Evolutionary conservation across 345 rosid genomes (phyloP).

Genomic region (Salix purpurea): DNA sequence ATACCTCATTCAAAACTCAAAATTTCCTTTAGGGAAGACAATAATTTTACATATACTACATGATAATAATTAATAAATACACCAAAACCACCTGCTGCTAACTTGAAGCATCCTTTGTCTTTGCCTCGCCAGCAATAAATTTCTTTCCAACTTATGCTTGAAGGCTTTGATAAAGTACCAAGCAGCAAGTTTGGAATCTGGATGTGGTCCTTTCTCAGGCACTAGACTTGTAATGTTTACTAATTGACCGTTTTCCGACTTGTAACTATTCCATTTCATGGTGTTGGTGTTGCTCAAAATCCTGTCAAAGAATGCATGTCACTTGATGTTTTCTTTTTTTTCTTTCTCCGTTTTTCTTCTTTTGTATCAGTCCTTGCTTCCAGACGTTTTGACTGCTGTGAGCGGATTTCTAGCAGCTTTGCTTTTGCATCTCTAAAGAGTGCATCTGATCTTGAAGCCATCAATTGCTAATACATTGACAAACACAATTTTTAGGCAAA

Average conservation of each 20-base stretch:
- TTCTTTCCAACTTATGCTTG: background rate
- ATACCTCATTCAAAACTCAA: background rate
- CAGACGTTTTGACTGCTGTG: slow-evolving; percentile 24
- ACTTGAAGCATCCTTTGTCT: background rate
- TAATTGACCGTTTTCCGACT: background rate
- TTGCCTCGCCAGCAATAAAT: background rate
- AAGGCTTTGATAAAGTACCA: background rate
- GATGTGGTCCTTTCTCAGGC: background rate
- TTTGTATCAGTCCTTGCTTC: slow-evolving; percentile 17
- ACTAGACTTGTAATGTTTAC: background rate
- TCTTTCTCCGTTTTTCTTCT: slow-evolving; percentile 24
- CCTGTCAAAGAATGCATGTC: slow-evolving; percentile 3
- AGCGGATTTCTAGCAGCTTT: slow-evolving; percentile 41
- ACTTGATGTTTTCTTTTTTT: slow-evolving; percentile 16
- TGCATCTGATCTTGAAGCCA: slow-evolving; percentile 85
- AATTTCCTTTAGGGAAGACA: background rate
- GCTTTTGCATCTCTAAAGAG: slow-evolving; percentile 72
- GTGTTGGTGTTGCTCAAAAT: background rate
- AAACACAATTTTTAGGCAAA: background rate
- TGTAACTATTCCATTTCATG: background rate
- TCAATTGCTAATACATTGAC: slow-evolving; percentile 56
- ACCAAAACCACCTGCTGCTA: background rate
- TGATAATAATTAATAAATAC: background rate
- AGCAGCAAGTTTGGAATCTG: background rate
- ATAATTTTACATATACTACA: background rate